These are phyloP conservation scores for Wickerhamiella sergipiensis DNA, from an alignment of 805 yeast species.

Conservation along the genomic window DNA sequence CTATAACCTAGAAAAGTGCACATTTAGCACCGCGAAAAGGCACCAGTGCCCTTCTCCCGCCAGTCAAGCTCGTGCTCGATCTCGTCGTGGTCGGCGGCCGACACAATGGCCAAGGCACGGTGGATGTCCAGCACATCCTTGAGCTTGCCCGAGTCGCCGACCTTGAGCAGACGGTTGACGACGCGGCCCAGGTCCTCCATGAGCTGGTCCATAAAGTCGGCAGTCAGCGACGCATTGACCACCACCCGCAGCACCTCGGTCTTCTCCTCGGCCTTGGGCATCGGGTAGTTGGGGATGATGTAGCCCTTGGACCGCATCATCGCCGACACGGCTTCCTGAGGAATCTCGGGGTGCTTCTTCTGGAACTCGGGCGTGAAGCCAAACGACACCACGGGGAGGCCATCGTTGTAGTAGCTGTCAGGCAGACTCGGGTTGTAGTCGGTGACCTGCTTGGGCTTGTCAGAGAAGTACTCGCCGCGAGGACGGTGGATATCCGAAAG, in stretches of 20 bases:
- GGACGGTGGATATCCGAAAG: constrained; percentile 67
- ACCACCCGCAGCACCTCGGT: constrained; percentile 74
- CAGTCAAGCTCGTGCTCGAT: constrained; percentile 20
- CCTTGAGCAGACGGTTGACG: constrained; percentile 37
- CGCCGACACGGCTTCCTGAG: constrained; percentile 62
- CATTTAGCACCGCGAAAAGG: constrained; percentile 12
- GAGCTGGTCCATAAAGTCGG: constrained; percentile 47
- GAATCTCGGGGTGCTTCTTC: constrained; percentile 58
- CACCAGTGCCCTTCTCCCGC: constrained; percentile 5
- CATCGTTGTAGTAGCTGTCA: constrained; percentile 39
- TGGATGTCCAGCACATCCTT: constrained; percentile 7
- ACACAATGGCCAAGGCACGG: constrained; percentile 11
- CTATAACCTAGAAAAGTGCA: too few relatives aligned
- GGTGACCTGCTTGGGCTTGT: constrained; percentile 13
- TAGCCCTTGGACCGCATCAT: constrained; percentile 68
- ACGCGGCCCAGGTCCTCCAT: constrained; percentile 45
- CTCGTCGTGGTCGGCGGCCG: constrained; percentile 18
- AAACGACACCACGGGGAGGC: constrained; percentile 85
- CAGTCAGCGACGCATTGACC: constrained; percentile 54
- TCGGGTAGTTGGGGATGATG: constrained; percentile 80
- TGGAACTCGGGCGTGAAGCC: constrained; percentile 48
- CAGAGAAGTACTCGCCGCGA: constrained; percentile 24
- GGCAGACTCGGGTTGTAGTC: constrained; percentile 21
- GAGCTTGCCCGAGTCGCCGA: constrained; percentile 1
- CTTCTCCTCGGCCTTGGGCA: constrained; percentile 47